Conservation (phyloP, 345 rosid genomes). For the Abelmoschus esculentus region DNA sequence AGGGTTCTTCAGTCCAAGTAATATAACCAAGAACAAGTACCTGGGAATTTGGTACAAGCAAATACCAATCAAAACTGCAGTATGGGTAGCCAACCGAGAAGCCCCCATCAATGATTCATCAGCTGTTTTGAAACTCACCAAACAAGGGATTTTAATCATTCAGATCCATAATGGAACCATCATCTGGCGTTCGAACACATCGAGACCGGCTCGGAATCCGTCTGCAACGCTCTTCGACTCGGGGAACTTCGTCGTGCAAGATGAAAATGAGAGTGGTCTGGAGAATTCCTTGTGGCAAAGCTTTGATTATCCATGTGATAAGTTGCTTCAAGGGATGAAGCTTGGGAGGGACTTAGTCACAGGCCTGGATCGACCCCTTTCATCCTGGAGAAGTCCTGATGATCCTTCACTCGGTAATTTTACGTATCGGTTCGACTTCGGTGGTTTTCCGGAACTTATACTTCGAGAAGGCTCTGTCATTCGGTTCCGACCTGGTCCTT, state of each 20-base stretch:
- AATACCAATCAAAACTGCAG: conserved; percentile 16
- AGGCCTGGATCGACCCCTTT: conserved; percentile 24
- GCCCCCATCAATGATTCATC: conserved; percentile 25
- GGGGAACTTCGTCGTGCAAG: conserved; percentile 39
- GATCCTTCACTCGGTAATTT: conserved; percentile 36
- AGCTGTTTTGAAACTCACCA: conserved; percentile 19
- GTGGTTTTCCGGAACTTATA: conserved; percentile 34
- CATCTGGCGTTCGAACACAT: conserved; percentile 34
- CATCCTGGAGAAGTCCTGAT: conserved; percentile 36
- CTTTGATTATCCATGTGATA: conserved; percentile 41
- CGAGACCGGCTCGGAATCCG: conserved; percentile 18
- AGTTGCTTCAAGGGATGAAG: conserved; percentile 41
- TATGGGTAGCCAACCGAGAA: conserved; percentile 48
- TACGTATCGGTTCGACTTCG: conserved; percentile 16
- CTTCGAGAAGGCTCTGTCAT: conserved; percentile 13
- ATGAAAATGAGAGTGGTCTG: conserved; percentile 1
- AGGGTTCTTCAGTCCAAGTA: conserved; percentile 26
- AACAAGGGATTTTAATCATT: conserved; percentile 22
- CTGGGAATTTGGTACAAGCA: conserved; percentile 40
- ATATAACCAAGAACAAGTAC: conserved; percentile 19
- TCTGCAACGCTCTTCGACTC: conserved; percentile 37
- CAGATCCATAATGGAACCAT: conserved; percentile 1
- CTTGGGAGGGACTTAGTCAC: conserved; percentile 34
- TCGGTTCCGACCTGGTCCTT: conserved; percentile 30
- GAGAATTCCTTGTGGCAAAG: conserved; percentile 45